A percentile compares a stretch with the other conserved stretches of the same genome.
These are phyloP conservation scores for Amyloporia xantha DNA, from an alignment of 768 basidiomycete species.

Conservation along the genomic window DNA sequence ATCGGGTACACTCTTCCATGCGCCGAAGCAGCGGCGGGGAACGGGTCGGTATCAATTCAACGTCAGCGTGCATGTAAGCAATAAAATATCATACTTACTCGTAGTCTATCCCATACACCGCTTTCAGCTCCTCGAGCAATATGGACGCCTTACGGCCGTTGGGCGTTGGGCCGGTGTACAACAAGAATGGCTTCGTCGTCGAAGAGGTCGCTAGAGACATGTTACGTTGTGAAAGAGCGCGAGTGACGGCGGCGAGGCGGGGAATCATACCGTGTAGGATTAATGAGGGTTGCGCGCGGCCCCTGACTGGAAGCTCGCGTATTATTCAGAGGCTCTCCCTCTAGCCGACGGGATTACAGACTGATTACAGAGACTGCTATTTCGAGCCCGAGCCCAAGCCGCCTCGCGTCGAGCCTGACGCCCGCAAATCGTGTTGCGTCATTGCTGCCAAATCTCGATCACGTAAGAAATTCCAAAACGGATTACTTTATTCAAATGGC, in stretches of 20 bases:
- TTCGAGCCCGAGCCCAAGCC: too few species aligned
- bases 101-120: constrained; percentile 38
- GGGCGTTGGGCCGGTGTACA: constrained; percentile 36
- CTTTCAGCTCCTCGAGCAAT: constrained; percentile 50
- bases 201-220: constrained; percentile 8
- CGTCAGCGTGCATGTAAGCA: not conserved
- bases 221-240: not conserved
- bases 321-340: too few species aligned
- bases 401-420: too few species aligned
- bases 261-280: constrained; percentile 1
- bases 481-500: too few species aligned
- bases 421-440: too few species aligned
- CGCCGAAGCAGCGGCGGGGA: too few species aligned
- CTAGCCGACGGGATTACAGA: too few species aligned
- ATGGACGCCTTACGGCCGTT: constrained; percentile 46
- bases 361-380: too few species aligned
- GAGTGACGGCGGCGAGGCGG: not conserved
- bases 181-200: constrained; percentile 11
- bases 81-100: constrained; percentile 38
- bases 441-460: too few species aligned
- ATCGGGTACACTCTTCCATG: constrained; percentile 40
- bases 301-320: too few species aligned
- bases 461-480: too few species aligned
- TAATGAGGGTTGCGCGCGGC: not conserved
- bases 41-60: not conserved